phyloP scores from a whole-genome alignment of 345 rosid genomes.

The Rhodamnia rubescens region DNA sequence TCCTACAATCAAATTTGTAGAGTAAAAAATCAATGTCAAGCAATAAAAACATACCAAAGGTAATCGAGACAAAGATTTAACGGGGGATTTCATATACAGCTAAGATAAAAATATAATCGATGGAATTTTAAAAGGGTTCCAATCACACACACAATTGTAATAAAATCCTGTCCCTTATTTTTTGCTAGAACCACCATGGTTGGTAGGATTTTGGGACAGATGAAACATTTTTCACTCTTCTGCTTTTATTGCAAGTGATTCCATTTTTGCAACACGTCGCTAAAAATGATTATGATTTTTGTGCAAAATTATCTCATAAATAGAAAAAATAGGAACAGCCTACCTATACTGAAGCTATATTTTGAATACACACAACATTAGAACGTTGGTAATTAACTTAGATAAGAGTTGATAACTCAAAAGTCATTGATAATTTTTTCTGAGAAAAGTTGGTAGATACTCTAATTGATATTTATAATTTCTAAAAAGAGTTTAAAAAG shows the following conservation, averaged over 20 bases:
- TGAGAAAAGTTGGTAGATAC: neutral
- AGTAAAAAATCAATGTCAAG: neutral
- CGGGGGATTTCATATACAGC: neutral
- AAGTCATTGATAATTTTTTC: neutral
- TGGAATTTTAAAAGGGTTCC: neutral
- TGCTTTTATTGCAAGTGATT: neutral
- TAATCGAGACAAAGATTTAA: neutral
- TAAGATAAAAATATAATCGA: neutral
- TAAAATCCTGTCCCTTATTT: neutral
- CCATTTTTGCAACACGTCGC: neutral
- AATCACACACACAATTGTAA: neutral
- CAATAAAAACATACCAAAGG: neutral
- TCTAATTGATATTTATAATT: neutral
- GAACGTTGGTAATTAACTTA: neutral
- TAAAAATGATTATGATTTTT: neutral
- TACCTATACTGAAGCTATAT: neutral
- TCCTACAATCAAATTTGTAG: neutral
- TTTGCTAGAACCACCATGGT: neutral
- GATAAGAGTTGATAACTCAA: neutral
- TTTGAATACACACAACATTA: neutral
- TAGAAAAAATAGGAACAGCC: neutral
- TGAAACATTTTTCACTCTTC: too few relatives aligned
- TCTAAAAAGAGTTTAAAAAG: neutral
- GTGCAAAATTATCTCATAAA: neutral
- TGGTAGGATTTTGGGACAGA: neutral